A percentile compares a stretch with the other conserved stretches of the same genome.
phyloP scores from a whole-genome alignment of 768 basidiomycete species.

The Podaxis sp. region DNA sequence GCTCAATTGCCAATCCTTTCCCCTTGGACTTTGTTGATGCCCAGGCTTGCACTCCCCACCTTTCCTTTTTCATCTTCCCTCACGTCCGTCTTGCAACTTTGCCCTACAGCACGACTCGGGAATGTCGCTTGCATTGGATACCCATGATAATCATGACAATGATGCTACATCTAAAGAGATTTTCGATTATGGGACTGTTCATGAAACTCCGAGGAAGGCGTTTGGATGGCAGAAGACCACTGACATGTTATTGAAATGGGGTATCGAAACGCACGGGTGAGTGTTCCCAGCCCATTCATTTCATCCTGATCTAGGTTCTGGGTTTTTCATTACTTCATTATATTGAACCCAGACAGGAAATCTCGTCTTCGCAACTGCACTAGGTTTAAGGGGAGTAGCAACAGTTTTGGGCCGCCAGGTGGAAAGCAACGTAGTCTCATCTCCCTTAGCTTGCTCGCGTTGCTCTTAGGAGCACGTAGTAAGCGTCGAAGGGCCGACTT shows the following conservation, averaged over 20 bases:
- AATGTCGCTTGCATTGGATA: background rate
- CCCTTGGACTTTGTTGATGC: background rate
- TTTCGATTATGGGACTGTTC: background rate
- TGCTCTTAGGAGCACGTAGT: too few species aligned
- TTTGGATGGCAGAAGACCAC: conserved; percentile 19
- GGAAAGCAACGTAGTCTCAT: too few species aligned
- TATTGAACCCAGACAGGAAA: too few species aligned
- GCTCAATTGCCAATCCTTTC: background rate
- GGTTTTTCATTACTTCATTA: too few species aligned
- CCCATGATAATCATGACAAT: background rate
- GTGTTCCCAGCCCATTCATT: conserved; percentile 8
- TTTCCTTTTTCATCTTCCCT: background rate
- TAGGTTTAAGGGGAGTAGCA: too few species aligned
- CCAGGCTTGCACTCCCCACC: background rate
- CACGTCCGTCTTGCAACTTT: background rate
- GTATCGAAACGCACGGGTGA: conserved; percentile 36
- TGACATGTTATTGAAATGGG: conserved; percentile 27
- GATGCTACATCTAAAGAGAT: background rate
- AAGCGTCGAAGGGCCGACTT: too few species aligned
- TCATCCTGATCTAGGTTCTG: too few species aligned
- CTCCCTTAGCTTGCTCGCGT: too few species aligned
- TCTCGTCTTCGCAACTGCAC: too few species aligned
- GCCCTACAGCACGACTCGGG: background rate
- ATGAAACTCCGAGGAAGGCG: background rate
- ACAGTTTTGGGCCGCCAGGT: too few species aligned